Base-by-base conservation (phyloP, 2,329 filamentous ascomycete species). In the Mollisiaceae sp. region DNA sequence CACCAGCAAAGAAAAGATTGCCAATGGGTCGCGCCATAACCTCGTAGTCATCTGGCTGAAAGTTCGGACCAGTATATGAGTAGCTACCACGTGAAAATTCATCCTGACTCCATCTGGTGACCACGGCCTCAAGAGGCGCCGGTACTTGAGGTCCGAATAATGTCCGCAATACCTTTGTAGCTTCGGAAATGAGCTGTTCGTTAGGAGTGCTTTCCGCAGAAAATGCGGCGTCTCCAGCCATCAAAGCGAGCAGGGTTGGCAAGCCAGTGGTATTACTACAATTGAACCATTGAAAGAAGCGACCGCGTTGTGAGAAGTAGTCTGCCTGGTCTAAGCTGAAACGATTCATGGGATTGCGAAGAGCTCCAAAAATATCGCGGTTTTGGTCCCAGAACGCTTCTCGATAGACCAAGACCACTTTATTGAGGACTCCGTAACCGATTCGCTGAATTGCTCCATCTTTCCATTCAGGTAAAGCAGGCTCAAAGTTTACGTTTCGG, bases 271-370 rank as follows among this genome's bases (percentile, higher is more conserved):
- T 97, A 71, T 93, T 92, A 66, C 93, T 90, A 62, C 93, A 93
- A 73, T 99, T 98, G 86, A 97, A 98, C 86, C 97, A 98, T 72
- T 99, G 87, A 74, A 98, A 99, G 79, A 97, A 97, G 27, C 94
- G 90, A n/a, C 94, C 94, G 61, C 94, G 88, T 67, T 88, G 89
- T 3, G 85, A 82, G 5, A 88, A 83, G 74, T 98, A 98, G 70
- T 97, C 91, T 59, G 86, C 85, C 73, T 96, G 93, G 54, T 89
- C 83, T 62, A 94, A 83, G 74, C 93, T 97, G 64, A 88, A 84
- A 3, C 84, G 82, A 66, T 87, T 86, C 24, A 84, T 81, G 2
- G 94, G 89, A 70, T 92, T 89, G 64, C 94, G 90, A 50, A 99
- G 82, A 47, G 97, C 87, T 12, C 95, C 96, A 77, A 99, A 97